Conservation (phyloP, 768 basidiomycete genomes). For the Mrakia frigida region DNA sequence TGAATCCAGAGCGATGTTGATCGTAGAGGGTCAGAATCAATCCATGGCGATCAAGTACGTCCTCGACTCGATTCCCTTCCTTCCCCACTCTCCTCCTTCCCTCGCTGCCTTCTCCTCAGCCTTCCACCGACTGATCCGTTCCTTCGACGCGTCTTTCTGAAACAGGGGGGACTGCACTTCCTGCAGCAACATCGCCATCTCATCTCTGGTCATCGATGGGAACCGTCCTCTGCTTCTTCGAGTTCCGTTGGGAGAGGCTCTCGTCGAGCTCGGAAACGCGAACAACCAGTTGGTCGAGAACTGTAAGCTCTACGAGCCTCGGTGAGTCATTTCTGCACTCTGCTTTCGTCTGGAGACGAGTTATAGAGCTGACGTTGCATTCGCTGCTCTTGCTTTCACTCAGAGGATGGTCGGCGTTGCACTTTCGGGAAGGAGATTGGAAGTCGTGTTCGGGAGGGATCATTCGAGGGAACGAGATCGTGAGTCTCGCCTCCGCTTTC, state of each 20-base stretch:
- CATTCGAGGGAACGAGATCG: constrained; percentile 43
- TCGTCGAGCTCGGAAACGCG: constrained; percentile 44
- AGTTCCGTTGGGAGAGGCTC: constrained; percentile 40
- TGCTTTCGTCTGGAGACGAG: background rate
- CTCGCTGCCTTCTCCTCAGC: background rate
- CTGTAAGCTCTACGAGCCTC: constrained; percentile 44
- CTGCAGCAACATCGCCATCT: constrained; percentile 38
- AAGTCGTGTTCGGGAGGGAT: constrained; percentile 41
- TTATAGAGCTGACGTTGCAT: background rate
- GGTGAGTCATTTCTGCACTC: constrained; percentile 34
- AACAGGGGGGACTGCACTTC: constrained; percentile 43
- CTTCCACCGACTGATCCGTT: background rate
- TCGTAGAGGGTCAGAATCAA: constrained; percentile 43
- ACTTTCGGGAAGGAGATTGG: constrained; percentile 45
- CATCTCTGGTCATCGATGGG: constrained; percentile 42
- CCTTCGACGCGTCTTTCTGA: background rate
- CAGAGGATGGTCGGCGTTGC: constrained; percentile 45
- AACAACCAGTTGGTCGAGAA: constrained; percentile 41
- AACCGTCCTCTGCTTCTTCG: constrained; percentile 43
- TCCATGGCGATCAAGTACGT: constrained; percentile 43
- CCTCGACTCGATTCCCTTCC: background rate
- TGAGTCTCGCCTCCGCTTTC: constrained; percentile 34
- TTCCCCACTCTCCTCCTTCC: background rate
- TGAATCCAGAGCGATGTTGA: constrained; percentile 39
- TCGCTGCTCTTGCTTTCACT: background rate